Conservation (phyloP, 768 basidiomycete species). For the Tricholoma sp. region DNA sequence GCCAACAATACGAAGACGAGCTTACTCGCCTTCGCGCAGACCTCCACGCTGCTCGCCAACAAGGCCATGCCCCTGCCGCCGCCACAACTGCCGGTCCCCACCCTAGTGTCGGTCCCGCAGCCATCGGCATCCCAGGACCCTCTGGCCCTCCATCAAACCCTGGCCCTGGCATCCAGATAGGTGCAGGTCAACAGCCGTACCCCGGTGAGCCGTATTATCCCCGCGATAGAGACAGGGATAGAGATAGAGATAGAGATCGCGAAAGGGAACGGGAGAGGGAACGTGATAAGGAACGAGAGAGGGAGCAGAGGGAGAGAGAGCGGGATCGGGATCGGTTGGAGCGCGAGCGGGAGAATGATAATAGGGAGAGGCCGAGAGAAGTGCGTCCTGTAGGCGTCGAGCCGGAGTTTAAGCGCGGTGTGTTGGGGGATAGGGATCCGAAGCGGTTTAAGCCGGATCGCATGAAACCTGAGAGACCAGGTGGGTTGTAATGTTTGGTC, state of each 20-base stretch:
- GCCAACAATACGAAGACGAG: conserved; percentile 84
- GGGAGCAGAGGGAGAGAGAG: conserved; percentile 25
- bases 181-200: conserved; percentile 12
- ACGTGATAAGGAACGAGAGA: conserved; percentile 19
- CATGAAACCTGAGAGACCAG: conserved; percentile 33
- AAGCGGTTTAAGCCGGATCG: conserved; percentile 52
- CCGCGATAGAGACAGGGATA: conserved; percentile 19
- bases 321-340: conserved; percentile 31
- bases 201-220: conserved; percentile 17
- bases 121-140: conserved; percentile 13
- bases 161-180: conserved; percentile 13
- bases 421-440: conserved; percentile 46
- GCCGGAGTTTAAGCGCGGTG: conserved; percentile 29
- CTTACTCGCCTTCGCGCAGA: conserved; percentile 64
- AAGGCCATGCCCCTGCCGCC: background rate
- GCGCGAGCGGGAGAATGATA: conserved; percentile 23
- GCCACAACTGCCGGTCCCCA: conserved; percentile 15
- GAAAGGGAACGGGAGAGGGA: conserved; percentile 1
- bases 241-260: conserved; percentile 15
- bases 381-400: conserved; percentile 12
- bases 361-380: conserved; percentile 9
- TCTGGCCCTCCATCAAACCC: conserved; percentile 12
- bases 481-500: conserved; percentile 9
- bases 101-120: conserved; percentile 10
- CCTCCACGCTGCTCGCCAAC: conserved; percentile 46